These are phyloP conservation scores for Eucalyptus tenuipes DNA, from an alignment of 345 rosid genomes.

Conservation along the genomic window DNA sequence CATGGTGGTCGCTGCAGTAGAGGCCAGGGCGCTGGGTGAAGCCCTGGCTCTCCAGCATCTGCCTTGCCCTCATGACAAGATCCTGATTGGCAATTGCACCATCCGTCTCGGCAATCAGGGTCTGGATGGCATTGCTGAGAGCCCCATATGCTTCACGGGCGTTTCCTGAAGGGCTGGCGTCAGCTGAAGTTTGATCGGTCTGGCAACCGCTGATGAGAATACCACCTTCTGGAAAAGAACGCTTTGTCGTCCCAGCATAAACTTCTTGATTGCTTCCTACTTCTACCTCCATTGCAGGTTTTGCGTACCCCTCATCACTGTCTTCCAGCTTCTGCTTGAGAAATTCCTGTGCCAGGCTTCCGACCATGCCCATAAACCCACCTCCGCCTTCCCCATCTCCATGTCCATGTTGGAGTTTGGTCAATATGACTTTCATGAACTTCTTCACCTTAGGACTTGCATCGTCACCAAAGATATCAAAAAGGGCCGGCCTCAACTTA, in stretches of 20 bases:
- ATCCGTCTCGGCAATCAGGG: conserved; percentile 46
- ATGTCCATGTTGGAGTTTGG: conserved; percentile 33
- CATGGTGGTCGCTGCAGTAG: conserved; percentile 67
- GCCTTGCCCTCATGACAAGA: conserved; percentile 57
- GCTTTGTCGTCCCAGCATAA: conserved; percentile 66
- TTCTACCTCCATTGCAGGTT: conserved; percentile 62
- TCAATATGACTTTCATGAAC: conserved; percentile 71
- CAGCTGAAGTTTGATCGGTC: conserved; percentile 90
- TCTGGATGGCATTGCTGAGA: conserved; percentile 87
- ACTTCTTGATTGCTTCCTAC: conserved; percentile 64
- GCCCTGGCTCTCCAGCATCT: conserved; percentile 56
- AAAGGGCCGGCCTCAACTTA: conserved; percentile 74
- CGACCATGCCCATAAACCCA: conserved; percentile 73
- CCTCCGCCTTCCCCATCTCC: conserved; percentile 51
- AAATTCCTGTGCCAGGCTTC: conserved; percentile 72
- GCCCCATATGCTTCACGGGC: conserved; percentile 78
- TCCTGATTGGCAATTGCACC: conserved; percentile 46
- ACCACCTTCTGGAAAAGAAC: conserved; percentile 59
- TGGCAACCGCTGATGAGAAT: conserved; percentile 92
- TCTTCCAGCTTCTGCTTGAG: conserved; percentile 71
- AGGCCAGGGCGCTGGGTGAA: conserved; percentile 94
- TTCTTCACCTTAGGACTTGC: conserved; percentile 92
- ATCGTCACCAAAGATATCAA: conserved; percentile 78
- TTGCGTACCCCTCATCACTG: conserved; percentile 43
- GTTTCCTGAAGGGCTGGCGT: conserved; percentile 74